These are phyloP conservation scores for Wickerhamomyces hampshirensis DNA, from an alignment of 805 yeast species.

Conservation along the genomic window DNA sequence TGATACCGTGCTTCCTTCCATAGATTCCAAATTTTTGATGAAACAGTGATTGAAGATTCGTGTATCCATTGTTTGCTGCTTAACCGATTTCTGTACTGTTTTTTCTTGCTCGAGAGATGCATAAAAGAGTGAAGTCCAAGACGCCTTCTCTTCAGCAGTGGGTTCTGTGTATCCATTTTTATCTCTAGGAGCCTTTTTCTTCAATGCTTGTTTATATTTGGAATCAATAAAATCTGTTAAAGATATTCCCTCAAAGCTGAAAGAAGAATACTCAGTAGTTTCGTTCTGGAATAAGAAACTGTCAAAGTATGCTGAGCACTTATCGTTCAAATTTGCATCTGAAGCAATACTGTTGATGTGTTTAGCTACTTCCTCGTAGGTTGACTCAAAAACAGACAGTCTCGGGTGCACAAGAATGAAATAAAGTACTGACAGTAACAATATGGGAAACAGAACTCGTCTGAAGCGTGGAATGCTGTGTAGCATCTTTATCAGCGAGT, in stretches of 20 bases:
- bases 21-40: not conserved
- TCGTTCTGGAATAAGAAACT: not conserved
- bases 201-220: not conserved
- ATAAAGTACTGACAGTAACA: no score
- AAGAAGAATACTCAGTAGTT: not conserved
- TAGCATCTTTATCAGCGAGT: no score
- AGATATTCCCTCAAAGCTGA: not conserved
- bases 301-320: not conserved
- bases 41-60: constrained; percentile 6
- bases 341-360: not conserved
- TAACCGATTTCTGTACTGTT: not conserved
- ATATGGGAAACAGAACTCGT: no score
- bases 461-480: no score
- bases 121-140: no score
- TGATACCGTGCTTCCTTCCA: not conserved
- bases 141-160: no score
- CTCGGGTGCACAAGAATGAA: no score
- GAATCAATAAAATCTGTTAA: not conserved
- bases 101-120: not conserved
- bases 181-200: not conserved
- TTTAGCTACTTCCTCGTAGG: no score
- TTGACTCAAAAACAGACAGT: no score
- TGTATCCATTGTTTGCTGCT: constrained; percentile 5
- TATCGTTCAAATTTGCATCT: not conserved
- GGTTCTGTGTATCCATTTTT: no score